phyloP scores from a whole-genome alignment of 2,329 filamentous ascomycete species.

The Diaporthe citri region DNA sequence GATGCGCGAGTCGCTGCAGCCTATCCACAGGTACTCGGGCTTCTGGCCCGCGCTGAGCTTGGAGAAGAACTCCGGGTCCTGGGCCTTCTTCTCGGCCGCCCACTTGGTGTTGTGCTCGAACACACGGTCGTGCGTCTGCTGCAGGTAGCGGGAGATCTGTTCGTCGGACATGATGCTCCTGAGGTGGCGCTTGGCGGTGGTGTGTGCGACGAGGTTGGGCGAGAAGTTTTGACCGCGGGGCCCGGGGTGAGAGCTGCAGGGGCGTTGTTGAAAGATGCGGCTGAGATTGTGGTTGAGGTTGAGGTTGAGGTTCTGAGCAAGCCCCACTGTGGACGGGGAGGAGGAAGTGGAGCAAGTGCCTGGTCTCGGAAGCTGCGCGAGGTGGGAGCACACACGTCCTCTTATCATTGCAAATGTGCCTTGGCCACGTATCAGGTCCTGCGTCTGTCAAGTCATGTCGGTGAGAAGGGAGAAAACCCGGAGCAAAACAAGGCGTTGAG shows the following conservation, averaged over 20 bases:
- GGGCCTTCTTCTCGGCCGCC: conserved; percentile 69
- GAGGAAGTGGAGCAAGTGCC: conserved; percentile 21
- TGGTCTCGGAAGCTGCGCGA: conserved; percentile 23
- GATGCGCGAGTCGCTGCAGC: conserved; percentile 90
- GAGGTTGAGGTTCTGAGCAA: conserved; percentile 9
- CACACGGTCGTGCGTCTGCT: conserved; percentile 74
- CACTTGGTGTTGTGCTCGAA: conserved; percentile 78
- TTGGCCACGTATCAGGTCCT: conserved; percentile 4
- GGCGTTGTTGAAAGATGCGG: neutral
- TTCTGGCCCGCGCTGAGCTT: conserved; percentile 74
- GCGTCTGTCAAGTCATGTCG: conserved; percentile 6
- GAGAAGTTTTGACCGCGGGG: conserved; percentile 33
- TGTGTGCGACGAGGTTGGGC: neutral
- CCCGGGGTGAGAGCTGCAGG: conserved; percentile 21
- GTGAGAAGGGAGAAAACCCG: neutral
- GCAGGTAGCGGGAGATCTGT: conserved; percentile 67
- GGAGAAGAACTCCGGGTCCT: conserved; percentile 75
- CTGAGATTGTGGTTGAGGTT: neutral
- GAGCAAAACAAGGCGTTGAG: neutral
- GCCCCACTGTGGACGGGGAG: neutral
- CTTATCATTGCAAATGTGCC: conserved; percentile 37
- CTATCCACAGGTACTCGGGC: conserved; percentile 87
- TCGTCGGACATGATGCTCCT: conserved; percentile 47
- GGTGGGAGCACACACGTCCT: conserved; percentile 33
- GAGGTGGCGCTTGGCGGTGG: neutral